Evolutionary conservation across 2,329 filamentous ascomycete genomes (phyloP).

Genomic region (Lachnellula occidentalis): DNA sequence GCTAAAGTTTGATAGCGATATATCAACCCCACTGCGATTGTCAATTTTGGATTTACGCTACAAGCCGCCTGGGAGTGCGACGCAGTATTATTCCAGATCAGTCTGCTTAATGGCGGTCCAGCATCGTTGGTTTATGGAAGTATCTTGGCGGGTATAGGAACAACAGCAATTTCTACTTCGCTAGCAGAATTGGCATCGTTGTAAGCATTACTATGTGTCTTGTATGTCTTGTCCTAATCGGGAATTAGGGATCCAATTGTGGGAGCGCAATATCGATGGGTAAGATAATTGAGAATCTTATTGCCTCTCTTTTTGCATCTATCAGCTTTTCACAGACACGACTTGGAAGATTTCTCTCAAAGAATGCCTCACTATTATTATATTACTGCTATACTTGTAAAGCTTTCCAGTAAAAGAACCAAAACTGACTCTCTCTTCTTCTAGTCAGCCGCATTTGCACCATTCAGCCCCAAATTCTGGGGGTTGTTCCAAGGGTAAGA

Average conservation of each 20-base stretch:
- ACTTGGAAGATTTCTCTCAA: too few relatives aligned
- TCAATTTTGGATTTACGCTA: slow-evolving; percentile 13
- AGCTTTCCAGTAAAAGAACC: too few relatives aligned
- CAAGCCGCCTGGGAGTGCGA: slow-evolving; percentile 12
- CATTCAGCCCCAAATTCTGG: slow-evolving; percentile 7
- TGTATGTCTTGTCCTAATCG: not conserved
- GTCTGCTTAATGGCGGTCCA: slow-evolving; percentile 12
- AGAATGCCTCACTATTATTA: too few relatives aligned
- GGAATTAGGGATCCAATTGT: slow-evolving; percentile 2
- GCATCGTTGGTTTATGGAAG: slow-evolving; percentile 11
- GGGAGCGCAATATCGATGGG: slow-evolving; percentile 10
- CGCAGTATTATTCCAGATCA: slow-evolving; percentile 7
- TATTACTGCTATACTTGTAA: too few relatives aligned
- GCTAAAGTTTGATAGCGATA: slow-evolving; percentile 6
- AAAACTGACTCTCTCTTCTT: too few relatives aligned
- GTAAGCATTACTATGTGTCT: not conserved
- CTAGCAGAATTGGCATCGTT: slow-evolving; percentile 14
- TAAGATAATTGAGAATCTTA: too few relatives aligned
- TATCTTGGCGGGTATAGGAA: slow-evolving; percentile 4
- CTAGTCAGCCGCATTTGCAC: slow-evolving; percentile 10
- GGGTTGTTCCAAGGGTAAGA: slow-evolving; percentile 9
- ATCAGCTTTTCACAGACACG: too few relatives aligned
- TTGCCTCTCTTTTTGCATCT: too few relatives aligned
- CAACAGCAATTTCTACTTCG: slow-evolving; percentile 7
- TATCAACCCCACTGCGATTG: slow-evolving; percentile 10